phyloP scores from a whole-genome alignment of 805 yeast genomes.

The Lipomyces mesembrius region DNA sequence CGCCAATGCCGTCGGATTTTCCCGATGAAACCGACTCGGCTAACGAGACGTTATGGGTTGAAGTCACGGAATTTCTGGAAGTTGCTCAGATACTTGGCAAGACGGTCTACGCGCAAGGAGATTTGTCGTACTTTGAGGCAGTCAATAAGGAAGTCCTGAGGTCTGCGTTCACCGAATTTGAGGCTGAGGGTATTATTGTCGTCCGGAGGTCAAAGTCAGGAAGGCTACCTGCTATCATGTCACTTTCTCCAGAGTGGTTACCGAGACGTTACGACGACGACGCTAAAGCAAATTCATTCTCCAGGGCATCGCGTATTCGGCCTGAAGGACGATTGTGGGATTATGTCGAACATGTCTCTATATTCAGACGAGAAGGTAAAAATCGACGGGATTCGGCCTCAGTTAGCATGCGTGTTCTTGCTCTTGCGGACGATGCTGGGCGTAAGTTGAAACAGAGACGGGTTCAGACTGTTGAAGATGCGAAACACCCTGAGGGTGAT shows the following conservation, averaged over 20 bases:
- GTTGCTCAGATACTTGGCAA: conserved; percentile 49
- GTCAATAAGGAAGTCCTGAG: conserved; percentile 49
- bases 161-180: conserved; percentile 47
- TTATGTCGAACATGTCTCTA: conserved; percentile 45
- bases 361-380: conserved; percentile 46
- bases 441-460: conserved; percentile 29
- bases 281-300: conserved; percentile 13
- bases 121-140: conserved; percentile 49
- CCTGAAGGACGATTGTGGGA: conserved; percentile 45
- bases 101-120: conserved; percentile 52
- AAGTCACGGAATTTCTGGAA: conserved; percentile 44
- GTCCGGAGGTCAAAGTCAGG: conserved; percentile 38
- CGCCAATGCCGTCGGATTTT: conserved; percentile 39
- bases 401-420: conserved; percentile 34
- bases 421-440: conserved; percentile 38
- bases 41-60: conserved; percentile 43
- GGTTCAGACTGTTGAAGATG: conserved; percentile 36
- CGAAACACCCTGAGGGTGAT: conserved; percentile 29
- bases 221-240: conserved; percentile 33
- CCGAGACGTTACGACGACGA: conserved; percentile 25
- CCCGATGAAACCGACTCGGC: conserved; percentile 8
- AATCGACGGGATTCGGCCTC: conserved; percentile 43
- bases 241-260: conserved; percentile 41
- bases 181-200: conserved; percentile 44
- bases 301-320: conserved; percentile 27